A percentile compares a stretch with the other conserved stretches of the same genome.
phyloP scores from a whole-genome alignment of 1,284 basidiomycete genomes.

The Cutaneotrichosporon sp. region DNA sequence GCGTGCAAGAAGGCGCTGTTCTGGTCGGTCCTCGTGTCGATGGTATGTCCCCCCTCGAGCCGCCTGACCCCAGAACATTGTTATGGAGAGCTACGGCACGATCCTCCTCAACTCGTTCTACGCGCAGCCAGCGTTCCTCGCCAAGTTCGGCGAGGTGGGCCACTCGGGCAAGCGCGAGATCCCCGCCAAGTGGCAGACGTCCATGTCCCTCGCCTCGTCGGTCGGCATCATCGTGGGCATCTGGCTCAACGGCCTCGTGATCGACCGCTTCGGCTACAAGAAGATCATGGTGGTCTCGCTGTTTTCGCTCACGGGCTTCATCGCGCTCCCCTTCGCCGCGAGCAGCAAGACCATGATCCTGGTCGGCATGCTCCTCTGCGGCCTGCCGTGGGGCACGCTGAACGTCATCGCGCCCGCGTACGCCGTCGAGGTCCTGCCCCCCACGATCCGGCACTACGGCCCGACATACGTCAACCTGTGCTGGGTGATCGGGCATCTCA shows the following conservation, averaged over 20 bases:
- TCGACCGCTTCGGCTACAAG: conserved; percentile 15
- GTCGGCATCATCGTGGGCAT: conserved; percentile 10
- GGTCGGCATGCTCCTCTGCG: conserved; percentile 48
- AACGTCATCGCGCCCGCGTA: conserved; percentile 39
- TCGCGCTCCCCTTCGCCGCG: conserved; percentile 52
- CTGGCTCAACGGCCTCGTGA: conserved; percentile 6
- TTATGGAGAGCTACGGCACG: conserved; percentile 12
- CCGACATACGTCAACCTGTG: conserved; percentile 52
- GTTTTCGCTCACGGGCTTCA: conserved; percentile 41
- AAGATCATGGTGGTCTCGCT: conserved; percentile 26
- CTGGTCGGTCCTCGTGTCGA: conserved; percentile 4
- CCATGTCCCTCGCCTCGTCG: conserved; percentile 18
- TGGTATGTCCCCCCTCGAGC: not conserved
- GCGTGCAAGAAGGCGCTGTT: not conserved
- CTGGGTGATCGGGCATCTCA: conserved; percentile 41
- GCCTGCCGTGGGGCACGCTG: conserved; percentile 30
- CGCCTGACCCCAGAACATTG: conserved; percentile 6
- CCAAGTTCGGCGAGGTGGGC: conserved; percentile 11
- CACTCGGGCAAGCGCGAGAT: conserved; percentile 23
- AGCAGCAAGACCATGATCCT: conserved; percentile 42
- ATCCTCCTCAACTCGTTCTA: conserved; percentile 14
- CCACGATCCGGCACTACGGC: conserved; percentile 44
- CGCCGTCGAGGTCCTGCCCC: conserved; percentile 50
- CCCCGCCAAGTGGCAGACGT: conserved; percentile 56
- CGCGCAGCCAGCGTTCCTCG: conserved; percentile 12